Base-by-base conservation (phyloP, 2,329 filamentous ascomycete species). In the Cytospora paraplurivora region DNA sequence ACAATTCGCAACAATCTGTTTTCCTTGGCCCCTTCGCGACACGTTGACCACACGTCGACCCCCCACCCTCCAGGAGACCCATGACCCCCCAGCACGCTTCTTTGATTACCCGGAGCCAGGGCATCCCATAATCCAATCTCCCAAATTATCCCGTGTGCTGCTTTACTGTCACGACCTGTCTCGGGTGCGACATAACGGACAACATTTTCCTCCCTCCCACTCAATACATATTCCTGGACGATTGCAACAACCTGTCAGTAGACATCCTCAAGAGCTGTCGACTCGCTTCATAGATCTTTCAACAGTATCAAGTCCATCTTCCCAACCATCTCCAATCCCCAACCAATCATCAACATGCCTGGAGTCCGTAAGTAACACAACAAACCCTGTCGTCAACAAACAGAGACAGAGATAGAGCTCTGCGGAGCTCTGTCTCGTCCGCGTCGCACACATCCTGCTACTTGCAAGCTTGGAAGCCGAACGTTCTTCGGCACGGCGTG, bases 341-440 rank as follows among this genome's bases (percentile, higher is more conserved):
- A 10, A 52, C 6, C 44, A 44, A 65, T 70, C 71, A 71, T 68
- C 73, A 82, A 67, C 54, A 84, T 85, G 82, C 77, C 78, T 73
- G 81, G 81, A 68, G 77, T 84, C 73, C 81, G 82, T 84, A 75
- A 76, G 80, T 81, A 55, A 35, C 60, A 62, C 66, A 50, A 41
- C 60, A 66, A 41, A 27, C 15, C 34, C 35, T 49, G 27, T 27
- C 33, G 33, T 52, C 50, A 17, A 17, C 35, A 52, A 54, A 61
- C 51, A 38, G 32, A 55, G 51, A 44, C 52, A 44, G 59, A 60
- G 51, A 19, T 19, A 54, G 52, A 44, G 63, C 47, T 51, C 38
- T 41, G 27, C 27, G 27, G 27, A 27, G 27, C 37, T 19, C 54
- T 47, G 56, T 59, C 51, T 53, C 59, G 55, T 47, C 51, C 59